These are phyloP conservation scores for Cordyceps javanica DNA, from an alignment of 2,329 filamentous ascomycete genomes.

Conservation along the genomic window DNA sequence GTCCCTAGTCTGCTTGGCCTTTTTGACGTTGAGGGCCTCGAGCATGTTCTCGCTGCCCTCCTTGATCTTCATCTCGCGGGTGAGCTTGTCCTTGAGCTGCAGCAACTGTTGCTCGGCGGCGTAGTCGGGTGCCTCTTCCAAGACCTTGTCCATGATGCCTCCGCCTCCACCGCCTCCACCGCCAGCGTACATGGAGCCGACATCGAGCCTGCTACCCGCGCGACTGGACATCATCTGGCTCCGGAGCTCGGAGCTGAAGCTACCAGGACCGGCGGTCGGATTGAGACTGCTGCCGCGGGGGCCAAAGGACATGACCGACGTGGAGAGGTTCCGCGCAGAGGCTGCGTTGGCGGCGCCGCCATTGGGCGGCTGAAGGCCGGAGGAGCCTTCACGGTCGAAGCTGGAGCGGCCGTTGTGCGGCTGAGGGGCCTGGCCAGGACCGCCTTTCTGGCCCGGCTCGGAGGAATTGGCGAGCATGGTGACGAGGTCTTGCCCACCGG, in stretches of 20 bases:
- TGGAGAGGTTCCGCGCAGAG: slow-evolving; percentile 39
- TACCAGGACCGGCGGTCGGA: slow-evolving; percentile 66
- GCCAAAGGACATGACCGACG: slow-evolving; percentile 55
- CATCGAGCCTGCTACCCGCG: slow-evolving; percentile 30
- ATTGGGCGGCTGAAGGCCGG: slow-evolving; percentile 44
- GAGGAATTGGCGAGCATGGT: slow-evolving; percentile 28
- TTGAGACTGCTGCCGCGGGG: slow-evolving; percentile 65
- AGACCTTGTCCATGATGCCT: slow-evolving; percentile 50
- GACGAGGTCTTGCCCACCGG: slow-evolving; percentile 29
- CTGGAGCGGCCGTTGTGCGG: slow-evolving; percentile 31
- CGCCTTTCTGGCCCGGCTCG: slow-evolving; percentile 16
- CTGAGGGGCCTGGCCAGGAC: slow-evolving; percentile 29
- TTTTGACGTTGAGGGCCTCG: slow-evolving; percentile 89
- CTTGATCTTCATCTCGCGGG: slow-evolving; percentile 96
- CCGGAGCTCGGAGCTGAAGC: slow-evolving; percentile 83
- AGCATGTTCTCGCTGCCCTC: slow-evolving; percentile 96
- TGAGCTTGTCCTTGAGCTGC: slow-evolving; percentile 74
- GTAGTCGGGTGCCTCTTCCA: slow-evolving; percentile 47
- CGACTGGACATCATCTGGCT: slow-evolving; percentile 55
- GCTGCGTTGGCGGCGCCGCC: slow-evolving; percentile 26
- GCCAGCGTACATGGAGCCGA: slow-evolving; percentile 29
- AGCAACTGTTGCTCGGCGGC: slow-evolving; percentile 68
- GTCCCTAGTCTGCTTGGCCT: slow-evolving; percentile 89
- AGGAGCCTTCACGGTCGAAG: slow-evolving; percentile 48
- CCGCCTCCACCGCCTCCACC: no score